phyloP scores from a whole-genome alignment of 2,329 filamentous ascomycete species.

The Rhynchosporium agropyri region DNA sequence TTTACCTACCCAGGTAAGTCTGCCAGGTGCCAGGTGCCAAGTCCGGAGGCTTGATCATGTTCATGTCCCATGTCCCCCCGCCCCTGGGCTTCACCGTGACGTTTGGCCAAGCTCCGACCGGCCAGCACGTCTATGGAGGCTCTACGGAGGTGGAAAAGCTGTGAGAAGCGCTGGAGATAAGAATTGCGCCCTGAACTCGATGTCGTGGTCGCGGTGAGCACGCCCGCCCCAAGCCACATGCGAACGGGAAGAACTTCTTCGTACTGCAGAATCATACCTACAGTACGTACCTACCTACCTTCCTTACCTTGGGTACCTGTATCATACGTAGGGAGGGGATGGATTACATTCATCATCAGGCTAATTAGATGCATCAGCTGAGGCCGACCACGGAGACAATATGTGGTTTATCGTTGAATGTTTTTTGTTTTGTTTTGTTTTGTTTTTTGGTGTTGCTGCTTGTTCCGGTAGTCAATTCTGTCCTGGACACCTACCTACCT shows the following conservation, averaged over 20 bases:
- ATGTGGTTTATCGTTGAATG: neutral
- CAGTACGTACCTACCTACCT: no score
- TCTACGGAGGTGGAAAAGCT: neutral
- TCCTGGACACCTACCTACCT: no score
- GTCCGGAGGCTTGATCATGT: conserved; percentile 1
- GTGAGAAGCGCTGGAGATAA: neutral
- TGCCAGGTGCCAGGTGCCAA: neutral
- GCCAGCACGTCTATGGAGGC: neutral
- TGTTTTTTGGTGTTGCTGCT: no score
- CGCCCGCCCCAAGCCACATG: neutral
- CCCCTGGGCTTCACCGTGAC: conserved; percentile 3
- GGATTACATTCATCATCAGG: neutral
- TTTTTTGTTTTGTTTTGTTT: no score
- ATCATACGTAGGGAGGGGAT: neutral
- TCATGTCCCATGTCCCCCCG: no score
- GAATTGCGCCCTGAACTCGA: neutral
- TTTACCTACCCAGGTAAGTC: no score
- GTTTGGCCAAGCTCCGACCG: conserved; percentile 4
- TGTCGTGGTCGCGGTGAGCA: neutral
- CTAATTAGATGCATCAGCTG: neutral
- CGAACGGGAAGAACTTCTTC: no score
- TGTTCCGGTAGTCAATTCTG: no score
- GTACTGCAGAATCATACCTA: no score
- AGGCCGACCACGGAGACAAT: conserved; percentile 5
- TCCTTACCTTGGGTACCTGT: no score